Evolutionary conservation across 768 basidiomycete genomes (phyloP), one percentile per base, ranked within the genome.

Genomic region (Tylopilus sp.): DNA sequence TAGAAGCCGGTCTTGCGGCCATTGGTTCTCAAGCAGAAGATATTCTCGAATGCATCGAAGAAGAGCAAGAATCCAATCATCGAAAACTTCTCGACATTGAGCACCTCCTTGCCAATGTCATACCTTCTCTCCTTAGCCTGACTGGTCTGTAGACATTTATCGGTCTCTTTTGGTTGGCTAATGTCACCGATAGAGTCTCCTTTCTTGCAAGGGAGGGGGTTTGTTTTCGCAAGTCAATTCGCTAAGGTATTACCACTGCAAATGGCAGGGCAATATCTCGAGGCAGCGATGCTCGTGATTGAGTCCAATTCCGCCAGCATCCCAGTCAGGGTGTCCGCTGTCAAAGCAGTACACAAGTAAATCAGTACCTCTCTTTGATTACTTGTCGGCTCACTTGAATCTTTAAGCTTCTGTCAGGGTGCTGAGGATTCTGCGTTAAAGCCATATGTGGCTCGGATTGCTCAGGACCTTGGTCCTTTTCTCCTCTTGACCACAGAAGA

Each of bases 281-380:
- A 89, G 22, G 92, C 92, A 5, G 88, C 94, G 0, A 76, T 97
- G 28, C 84, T 87, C 48, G 93, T 91, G 10, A 79, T 99, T 10
- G 92, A 95, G 70, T 80, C 84, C 0, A 61, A 65, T 21, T 81
- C 82, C 24, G 83, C 87, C 4, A 80, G 82, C 25, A 77, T 93
- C n/a, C 89, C 92, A 0, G 87, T 98, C 63, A 98, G 98, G 71
- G 78, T 98, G 6, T 95, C 92, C 1, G 95, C 96, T 11, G 88
- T 98, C 25, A 90, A 92, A 69, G 93, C 96, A 3, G 78, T 98
- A 34, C 85, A 90, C 63, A 95, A 98, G 97, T 98, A 62, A 53
- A 84, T 67, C 17, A 22, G 7, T 31, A 52, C 38, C n/a, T 38
- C 19, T 8, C 1, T 25, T 48, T n/a, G 24, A 13, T 31, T 12